These are phyloP conservation scores for Amanita pseudoporphyria DNA, from an alignment of 768 basidiomycete genomes.

Conservation along the genomic window DNA sequence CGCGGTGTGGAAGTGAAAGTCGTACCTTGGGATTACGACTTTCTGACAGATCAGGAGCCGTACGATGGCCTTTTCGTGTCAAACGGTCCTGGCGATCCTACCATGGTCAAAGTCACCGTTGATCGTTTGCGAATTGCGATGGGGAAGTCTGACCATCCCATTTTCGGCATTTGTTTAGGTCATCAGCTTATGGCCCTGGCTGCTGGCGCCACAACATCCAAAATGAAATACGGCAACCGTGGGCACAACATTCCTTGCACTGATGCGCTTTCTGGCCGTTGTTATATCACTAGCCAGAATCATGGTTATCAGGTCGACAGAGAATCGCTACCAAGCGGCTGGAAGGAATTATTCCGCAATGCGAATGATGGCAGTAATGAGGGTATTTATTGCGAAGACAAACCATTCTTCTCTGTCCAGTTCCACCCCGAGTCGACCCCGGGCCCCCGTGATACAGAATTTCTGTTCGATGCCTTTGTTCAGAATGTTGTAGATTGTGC, in stretches of 20 bases:
- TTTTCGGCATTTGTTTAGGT: conserved; percentile 98
- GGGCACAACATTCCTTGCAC: conserved; percentile 99
- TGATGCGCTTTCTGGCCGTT: conserved; percentile 84
- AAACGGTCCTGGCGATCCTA: conserved; percentile 96
- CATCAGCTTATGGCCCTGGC: conserved; percentile 96
- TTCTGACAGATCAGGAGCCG: conserved; percentile 64
- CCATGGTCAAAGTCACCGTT: conserved; percentile 70
- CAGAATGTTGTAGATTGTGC: conserved; percentile 74
- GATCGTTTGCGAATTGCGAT: conserved; percentile 55
- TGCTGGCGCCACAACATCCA: conserved; percentile 87
- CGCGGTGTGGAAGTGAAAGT: conserved; percentile 96
- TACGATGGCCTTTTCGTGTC: conserved; percentile 96
- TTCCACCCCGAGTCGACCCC: conserved; percentile 98
- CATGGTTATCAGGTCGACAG: conserved; percentile 96
- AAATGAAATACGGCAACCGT: conserved; percentile 99
- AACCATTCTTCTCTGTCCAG: conserved; percentile 97
- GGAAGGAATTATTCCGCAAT: conserved; percentile 93
- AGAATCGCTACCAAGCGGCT: conserved; percentile 64
- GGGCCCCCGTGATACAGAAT: conserved; percentile 96
- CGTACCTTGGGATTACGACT: conserved; percentile 96
- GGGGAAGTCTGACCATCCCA: conserved; percentile 68
- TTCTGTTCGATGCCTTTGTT: conserved; percentile 97
- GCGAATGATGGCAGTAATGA: conserved; percentile 98
- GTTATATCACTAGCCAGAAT: conserved; percentile 99
- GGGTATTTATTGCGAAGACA: conserved; percentile 87